Conservation (phyloP, 768 basidiomycete species). For the Boletus coccyginus region DNA sequence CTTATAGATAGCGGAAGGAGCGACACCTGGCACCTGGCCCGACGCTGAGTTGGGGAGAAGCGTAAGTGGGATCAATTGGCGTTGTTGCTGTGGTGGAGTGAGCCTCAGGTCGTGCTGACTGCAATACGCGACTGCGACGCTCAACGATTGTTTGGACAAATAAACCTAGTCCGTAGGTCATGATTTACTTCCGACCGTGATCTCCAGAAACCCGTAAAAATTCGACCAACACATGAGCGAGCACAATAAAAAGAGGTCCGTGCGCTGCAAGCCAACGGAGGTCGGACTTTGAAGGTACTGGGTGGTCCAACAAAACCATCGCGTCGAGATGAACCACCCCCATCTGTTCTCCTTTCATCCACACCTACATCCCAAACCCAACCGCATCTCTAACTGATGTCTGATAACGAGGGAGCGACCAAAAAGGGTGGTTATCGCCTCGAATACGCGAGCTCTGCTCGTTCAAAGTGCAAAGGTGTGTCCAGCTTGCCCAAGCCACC, state of each 20-base stretch:
- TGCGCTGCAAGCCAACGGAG: conserved; percentile 32
- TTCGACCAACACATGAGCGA: conserved; percentile 22
- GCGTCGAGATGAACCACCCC: conserved; percentile 39
- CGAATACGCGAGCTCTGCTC: conserved; percentile 66
- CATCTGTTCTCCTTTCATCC: conserved; percentile 31
- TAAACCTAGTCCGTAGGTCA: conserved; percentile 18
- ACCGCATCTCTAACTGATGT: conserved; percentile 27
- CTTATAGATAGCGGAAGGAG: conserved; percentile 79
- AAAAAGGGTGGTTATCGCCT: conserved; percentile 62
- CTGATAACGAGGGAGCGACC: conserved; percentile 35
- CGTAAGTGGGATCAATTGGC: conserved; percentile 8
- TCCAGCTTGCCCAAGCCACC: conserved; percentile 10
- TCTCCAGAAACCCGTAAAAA: conserved; percentile 10
- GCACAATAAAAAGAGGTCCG: conserved; percentile 33
- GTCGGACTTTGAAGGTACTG: conserved; percentile 39
- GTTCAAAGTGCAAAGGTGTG: conserved; percentile 80
- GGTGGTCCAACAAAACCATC: conserved; percentile 39
- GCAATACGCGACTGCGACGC: background rate
- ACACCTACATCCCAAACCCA: conserved; percentile 15
- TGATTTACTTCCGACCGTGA: conserved; percentile 10
- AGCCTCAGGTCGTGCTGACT: background rate
- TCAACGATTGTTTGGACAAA: conserved; percentile 30
- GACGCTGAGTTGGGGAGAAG: conserved; percentile 17
- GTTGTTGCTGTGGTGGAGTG: background rate
- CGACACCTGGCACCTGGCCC: conserved; percentile 47